phyloP scores from a whole-genome alignment of 176 grass and related monocot species.

The Raddia distichophylla region DNA sequence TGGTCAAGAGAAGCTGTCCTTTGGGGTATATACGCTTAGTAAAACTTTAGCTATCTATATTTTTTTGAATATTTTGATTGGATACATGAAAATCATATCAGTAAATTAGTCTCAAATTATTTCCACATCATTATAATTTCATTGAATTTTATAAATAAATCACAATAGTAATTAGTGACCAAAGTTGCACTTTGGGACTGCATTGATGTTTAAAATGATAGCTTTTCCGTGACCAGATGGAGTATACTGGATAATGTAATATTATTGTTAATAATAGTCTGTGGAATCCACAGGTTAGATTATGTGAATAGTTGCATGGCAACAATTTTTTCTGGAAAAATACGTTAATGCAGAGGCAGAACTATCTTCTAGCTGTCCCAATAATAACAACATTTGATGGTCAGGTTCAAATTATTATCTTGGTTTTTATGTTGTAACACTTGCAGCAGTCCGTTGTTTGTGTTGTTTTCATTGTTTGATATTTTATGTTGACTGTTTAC shows the following conservation, averaged over 20 bases:
- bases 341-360: not conserved
- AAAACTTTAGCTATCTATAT: too few relatives aligned
- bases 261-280: not conserved
- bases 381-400: not conserved
- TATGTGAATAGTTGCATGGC: not conserved
- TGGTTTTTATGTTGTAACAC: not conserved
- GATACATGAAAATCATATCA: too few relatives aligned
- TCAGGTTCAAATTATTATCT: not conserved
- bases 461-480: not conserved
- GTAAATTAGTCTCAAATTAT: not conserved
- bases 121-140: too few relatives aligned
- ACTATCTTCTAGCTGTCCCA: not conserved
- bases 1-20: too few relatives aligned
- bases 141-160: too few relatives aligned
- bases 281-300: not conserved
- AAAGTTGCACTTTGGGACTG: too few relatives aligned
- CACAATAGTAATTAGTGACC: too few relatives aligned
- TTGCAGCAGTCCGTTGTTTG: not conserved
- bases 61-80: too few relatives aligned
- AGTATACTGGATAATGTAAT: too few relatives aligned
- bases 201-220: too few relatives aligned
- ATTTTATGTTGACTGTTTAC: conserved; percentile 9
- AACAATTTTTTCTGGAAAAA: not conserved
- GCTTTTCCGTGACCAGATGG: too few relatives aligned
- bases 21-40: too few relatives aligned